Evolutionary conservation across 2,329 filamentous ascomycete genomes (phyloP), one percentile per base, ranked within the genome.

Genomic region (Karstenula rhodostoma): DNA sequence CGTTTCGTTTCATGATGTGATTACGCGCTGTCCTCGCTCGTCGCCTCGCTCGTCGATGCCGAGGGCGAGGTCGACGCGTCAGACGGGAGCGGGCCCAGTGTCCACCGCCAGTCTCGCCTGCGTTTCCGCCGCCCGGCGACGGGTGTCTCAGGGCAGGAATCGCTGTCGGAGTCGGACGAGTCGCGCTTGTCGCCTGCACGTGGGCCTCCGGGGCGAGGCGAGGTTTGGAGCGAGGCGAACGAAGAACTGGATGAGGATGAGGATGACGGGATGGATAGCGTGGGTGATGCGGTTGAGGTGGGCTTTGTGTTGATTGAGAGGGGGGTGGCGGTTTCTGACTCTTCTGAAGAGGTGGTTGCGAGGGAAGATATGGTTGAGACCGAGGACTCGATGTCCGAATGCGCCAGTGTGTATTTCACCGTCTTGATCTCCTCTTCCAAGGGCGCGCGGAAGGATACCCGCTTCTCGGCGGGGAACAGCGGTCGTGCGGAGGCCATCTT

Each of bases 351-450:
- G 10, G 62, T 37, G 8, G 65, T 57, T 13, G 67, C 61, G 55
- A 71, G 62, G 2, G 73, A 71, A 4, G 69, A 68, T 22, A 74
- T 61, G 10, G 77, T 72, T 9, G 73, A 77, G 29, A 70, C 70
- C 5, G 82, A 77, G 50, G 80, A 78, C 8, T 80, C 75, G 12
- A 88, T 75, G 69, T 89, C 86, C 0, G 83, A 84, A 64, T 88
- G 85, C 40, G 83, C 82, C 55, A 83, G 75, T 5, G 82, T 84
- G 73, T 86, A 89, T 58, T 78, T 81, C 43, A 81, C 79, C 2
- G 81, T 89, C 63, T 79, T 80, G 67, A 89, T 87, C 58, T 87
- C 85, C 69, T 89, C 86, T 48, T 86, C 85, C 27, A 88, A 72
- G 19, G 84, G 83, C 13, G 77, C 78, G 22, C 82, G 80, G 70